Percentiles rank a stretch among this genome's conserved stretches.
phyloP scores from a whole-genome alignment of 2,329 filamentous ascomycete species.

The Colletotrichum limetticola region DNA sequence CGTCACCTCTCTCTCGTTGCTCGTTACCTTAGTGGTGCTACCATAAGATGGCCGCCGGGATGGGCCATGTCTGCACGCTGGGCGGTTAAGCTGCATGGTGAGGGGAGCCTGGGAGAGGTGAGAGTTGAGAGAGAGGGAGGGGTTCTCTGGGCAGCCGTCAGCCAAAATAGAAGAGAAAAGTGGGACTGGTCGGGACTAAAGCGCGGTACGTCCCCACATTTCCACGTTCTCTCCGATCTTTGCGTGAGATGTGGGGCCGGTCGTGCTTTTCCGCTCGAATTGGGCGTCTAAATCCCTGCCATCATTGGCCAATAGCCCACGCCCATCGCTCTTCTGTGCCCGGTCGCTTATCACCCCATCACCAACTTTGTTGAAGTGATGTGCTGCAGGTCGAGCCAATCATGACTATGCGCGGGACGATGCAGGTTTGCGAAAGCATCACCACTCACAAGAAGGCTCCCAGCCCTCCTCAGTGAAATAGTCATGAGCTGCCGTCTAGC shows the following conservation, averaged over 20 bases:
- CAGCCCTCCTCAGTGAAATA: conserved; percentile 7
- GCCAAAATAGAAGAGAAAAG: conserved; percentile 31
- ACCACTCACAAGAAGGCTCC: conserved; percentile 25
- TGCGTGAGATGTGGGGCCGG: conserved; percentile 10
- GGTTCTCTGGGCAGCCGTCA: conserved; percentile 17
- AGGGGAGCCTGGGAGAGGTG: neutral
- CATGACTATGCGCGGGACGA: neutral
- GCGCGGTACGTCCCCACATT: neutral
- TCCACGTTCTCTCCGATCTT: neutral
- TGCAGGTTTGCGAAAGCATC: conserved; percentile 31
- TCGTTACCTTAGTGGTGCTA: conserved; percentile 25
- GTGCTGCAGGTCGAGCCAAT: conserved; percentile 28
- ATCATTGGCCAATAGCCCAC: conserved; percentile 23
- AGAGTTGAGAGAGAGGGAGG: neutral
- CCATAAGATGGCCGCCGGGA: conserved; percentile 28
- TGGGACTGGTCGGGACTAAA: conserved; percentile 6
- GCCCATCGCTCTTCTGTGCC: conserved; percentile 15
- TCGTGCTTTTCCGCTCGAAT: conserved; percentile 8
- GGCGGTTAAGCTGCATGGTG: conserved; percentile 35
- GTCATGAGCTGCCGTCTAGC: neutral
- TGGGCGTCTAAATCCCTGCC: conserved; percentile 34
- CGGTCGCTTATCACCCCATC: conserved; percentile 35
- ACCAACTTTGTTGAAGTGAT: conserved; percentile 20
- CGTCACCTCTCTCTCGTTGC: conserved; percentile 17
- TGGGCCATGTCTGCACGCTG: conserved; percentile 32